A percentile compares a stretch with the other conserved stretches of the same genome.
Evolutionary conservation across 148 eudicot genomes (phyloP).

Genomic region (Rhododendron ovatum): DNA sequence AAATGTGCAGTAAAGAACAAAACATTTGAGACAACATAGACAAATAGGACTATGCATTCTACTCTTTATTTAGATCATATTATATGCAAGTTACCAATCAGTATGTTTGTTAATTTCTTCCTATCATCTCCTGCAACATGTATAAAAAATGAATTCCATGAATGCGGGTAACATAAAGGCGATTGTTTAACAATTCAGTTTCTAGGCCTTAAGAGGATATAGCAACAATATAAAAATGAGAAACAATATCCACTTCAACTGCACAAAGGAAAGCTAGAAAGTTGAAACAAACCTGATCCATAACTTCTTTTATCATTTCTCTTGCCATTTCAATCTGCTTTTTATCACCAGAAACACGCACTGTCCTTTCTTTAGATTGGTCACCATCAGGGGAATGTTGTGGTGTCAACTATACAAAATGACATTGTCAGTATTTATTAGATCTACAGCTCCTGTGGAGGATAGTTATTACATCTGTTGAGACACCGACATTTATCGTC

Average conservation of each 20-base stretch:
- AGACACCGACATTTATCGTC: neutral
- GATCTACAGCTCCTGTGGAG: neutral
- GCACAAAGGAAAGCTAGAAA: neutral
- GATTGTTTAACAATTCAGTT: neutral
- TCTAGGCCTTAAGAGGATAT: neutral
- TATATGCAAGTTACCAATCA: neutral
- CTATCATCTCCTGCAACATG: neutral
- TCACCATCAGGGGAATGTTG: conserved; percentile 70
- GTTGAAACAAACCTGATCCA: conserved; percentile 77
- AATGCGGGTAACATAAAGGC: neutral
- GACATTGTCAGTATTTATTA: neutral
- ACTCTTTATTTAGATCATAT: neutral
- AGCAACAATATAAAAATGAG: neutral
- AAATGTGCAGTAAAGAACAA: neutral
- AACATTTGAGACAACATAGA: neutral
- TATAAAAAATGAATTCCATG: neutral
- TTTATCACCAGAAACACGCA: conserved; percentile 79
- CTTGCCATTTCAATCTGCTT: conserved; percentile 79
- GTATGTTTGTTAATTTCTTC: neutral
- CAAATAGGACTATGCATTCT: neutral
- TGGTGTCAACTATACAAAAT: conserved; percentile 60
- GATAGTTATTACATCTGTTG: neutral
- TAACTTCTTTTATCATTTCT: conserved; percentile 87
- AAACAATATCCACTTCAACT: neutral
- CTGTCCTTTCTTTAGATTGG: conserved; percentile 72